phyloP scores from a whole-genome alignment of 352 stramenopile species.

The Phytophthora macrochlamydospora region DNA sequence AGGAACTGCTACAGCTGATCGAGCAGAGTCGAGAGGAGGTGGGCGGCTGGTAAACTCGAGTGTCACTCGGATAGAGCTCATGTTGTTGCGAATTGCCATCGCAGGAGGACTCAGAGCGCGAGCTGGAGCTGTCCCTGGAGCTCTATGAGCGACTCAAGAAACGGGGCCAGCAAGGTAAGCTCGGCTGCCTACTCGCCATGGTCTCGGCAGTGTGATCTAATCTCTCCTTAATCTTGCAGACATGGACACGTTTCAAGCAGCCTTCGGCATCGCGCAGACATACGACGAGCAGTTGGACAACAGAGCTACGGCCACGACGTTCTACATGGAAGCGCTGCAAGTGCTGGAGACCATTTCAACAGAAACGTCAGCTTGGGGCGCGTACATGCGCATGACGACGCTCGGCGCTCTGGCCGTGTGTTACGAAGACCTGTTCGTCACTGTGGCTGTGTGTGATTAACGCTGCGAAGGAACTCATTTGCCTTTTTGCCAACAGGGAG shows the following conservation, averaged over 20 bases:
- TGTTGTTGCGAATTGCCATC: not conserved
- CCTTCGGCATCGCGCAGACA: conserved; percentile 32
- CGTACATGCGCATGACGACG: conserved; percentile 29
- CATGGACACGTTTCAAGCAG: conserved; percentile 25
- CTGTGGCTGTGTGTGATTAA: not conserved
- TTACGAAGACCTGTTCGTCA: conserved; percentile 28
- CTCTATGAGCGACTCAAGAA: conserved; percentile 30
- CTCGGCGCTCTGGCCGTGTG: conserved; percentile 32
- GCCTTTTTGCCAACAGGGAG: conserved; percentile 4
- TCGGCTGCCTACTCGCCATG: not conserved
- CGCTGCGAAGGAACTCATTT: not conserved
- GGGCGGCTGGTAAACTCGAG: not conserved
- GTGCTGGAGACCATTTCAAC: conserved; percentile 22
- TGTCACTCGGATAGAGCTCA: not conserved
- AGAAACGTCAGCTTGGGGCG: conserved; percentile 18
- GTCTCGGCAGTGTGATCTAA: not conserved
- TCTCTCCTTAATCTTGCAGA: not conserved
- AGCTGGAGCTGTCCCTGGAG: conserved; percentile 23
- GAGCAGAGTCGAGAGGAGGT: conserved; percentile 27
- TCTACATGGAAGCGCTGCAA: conserved; percentile 27
- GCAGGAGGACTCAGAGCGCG: conserved; percentile 16
- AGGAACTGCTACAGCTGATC: conserved; percentile 20
- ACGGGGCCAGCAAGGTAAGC: conserved; percentile 22
- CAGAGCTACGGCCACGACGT: conserved; percentile 18
- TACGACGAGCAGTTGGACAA: conserved; percentile 30